These are phyloP conservation scores for Athelia psychrophila DNA, from an alignment of 1,284 basidiomycete species.

Conservation along the genomic window DNA sequence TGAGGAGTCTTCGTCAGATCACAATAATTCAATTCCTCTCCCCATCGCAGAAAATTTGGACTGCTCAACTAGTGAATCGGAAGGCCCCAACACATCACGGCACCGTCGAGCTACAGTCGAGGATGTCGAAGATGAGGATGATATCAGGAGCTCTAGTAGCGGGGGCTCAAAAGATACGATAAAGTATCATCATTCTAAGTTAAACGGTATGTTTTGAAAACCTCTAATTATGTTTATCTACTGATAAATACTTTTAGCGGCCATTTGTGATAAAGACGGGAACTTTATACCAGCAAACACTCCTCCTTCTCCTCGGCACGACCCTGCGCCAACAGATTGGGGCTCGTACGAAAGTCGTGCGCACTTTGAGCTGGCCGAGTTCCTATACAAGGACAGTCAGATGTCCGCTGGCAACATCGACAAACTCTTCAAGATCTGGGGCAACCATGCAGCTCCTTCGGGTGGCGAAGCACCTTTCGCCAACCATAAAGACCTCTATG, in stretches of 20 bases:
- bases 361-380: slow-evolving; percentile 17
- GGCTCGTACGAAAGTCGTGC: slow-evolving; percentile 9
- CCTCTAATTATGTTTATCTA: neutral
- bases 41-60: too few relatives aligned
- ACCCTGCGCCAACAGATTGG: slow-evolving; percentile 13
- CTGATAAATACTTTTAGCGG: neutral
- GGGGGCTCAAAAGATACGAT: too few relatives aligned
- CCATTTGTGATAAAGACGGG: slow-evolving; percentile 4
- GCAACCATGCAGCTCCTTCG: slow-evolving; percentile 3
- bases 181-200: neutral
- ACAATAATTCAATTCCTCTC: neutral
- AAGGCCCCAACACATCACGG: neutral
- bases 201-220: neutral
- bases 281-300: slow-evolving; percentile 6
- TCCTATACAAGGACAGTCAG: slow-evolving; percentile 11
- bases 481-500: slow-evolving; percentile 12
- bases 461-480: slow-evolving; percentile 15
- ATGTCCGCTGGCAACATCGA: slow-evolving; percentile 14
- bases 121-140: neutral
- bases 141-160: neutral
- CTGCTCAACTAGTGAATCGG: too few relatives aligned
- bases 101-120: neutral
- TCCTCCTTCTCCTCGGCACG: slow-evolving; percentile 8
- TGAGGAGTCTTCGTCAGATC: too few relatives aligned
- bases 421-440: slow-evolving; percentile 14